Base-by-base conservation (phyloP, 2,329 filamentous ascomycete genomes). In the Aspergillus sclerotialis region DNA sequence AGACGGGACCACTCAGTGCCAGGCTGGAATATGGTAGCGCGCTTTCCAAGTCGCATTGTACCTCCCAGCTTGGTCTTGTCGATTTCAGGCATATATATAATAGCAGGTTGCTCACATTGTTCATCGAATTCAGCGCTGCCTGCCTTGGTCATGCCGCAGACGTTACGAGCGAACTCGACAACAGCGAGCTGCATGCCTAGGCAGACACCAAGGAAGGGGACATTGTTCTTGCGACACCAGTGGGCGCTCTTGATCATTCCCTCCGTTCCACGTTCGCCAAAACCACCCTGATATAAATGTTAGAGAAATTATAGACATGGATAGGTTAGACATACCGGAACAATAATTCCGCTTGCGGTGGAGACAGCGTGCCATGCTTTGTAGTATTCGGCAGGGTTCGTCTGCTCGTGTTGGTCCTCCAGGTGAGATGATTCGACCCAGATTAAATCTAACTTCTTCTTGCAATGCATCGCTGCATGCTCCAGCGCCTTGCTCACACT, bases 21-120 rank as follows among this genome's bases (percentile, higher is more conserved):
- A 1, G 72, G 57, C 58, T 92, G 83, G 73, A 93, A 94, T 44
- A 80, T 64, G 0, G 82, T 85, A 10, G 80, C 72, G 15, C 84
- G 80, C 15, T 80, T 73, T 38, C 88, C 87, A 1, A 94, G 76
- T 40, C 87, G 76, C 88, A 94, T 94, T 1, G 85, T 93, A 13
- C 84, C 88, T 35, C 88, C 87, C 61, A 89, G 73, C 42, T 82
- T 80, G n/a, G 70, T 72, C 55, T 80, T 78, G 63, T 83, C 76
- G 47, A 84, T 75, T 59, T 95, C 90, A 2, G 90, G 90, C 92
- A 96, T 98, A 65, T 84, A 90, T 48, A 96, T 76, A 46, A 98
- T 78, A 17, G 85, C 76, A 16, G 76, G 78, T 53, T 88, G 70
- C 30, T 78, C 67, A n/a, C 79, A 74, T 11, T 57, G 38, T 7